These are phyloP conservation scores for Claviceps humidiphila DNA, from an alignment of 2,329 filamentous ascomycete species.

Conservation along the genomic window DNA sequence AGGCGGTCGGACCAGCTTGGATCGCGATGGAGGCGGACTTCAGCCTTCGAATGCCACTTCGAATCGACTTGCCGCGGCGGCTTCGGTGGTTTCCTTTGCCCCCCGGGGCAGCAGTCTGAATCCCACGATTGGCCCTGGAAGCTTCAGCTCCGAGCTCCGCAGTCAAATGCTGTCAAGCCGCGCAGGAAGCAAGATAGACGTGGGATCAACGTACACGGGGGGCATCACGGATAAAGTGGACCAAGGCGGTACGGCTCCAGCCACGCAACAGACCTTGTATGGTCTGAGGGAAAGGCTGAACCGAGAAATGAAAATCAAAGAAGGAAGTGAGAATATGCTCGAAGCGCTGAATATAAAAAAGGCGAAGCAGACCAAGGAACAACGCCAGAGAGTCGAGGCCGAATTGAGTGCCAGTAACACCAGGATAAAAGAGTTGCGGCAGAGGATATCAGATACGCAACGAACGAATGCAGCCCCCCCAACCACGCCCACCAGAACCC, in stretches of 20 bases:
- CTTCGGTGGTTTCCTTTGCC: constrained; percentile 47
- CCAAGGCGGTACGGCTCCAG: constrained; percentile 42
- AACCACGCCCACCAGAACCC: constrained; percentile 38
- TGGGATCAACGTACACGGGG: constrained; percentile 21
- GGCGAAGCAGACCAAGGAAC: constrained; percentile 85
- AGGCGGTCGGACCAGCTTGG: constrained; percentile 32
- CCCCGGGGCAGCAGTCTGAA: constrained; percentile 58
- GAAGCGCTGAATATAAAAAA: constrained; percentile 92
- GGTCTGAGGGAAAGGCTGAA: constrained; percentile 73
- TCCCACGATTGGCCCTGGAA: constrained; percentile 60
- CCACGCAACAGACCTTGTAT: constrained; percentile 60
- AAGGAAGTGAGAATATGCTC: constrained; percentile 93
- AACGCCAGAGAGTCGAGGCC: constrained; percentile 65
- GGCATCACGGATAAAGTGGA: constrained; percentile 43
- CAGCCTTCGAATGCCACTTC: constrained; percentile 34
- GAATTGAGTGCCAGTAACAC: constrained; percentile 83
- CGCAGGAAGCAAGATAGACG: constrained; percentile 23
- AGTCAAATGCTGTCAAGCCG: constrained; percentile 42
- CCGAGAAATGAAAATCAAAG: constrained; percentile 95
- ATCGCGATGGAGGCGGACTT: constrained; percentile 38
- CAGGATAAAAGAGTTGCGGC: constrained; percentile 47
- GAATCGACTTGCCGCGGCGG: constrained; percentile 36
- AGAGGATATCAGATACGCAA: constrained; percentile 47
- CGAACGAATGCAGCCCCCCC: constrained; percentile 32
- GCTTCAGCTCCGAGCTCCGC: constrained; percentile 80